Base-by-base conservation (phyloP, 345 rosid species). In the Acer yangbiense region DNA sequence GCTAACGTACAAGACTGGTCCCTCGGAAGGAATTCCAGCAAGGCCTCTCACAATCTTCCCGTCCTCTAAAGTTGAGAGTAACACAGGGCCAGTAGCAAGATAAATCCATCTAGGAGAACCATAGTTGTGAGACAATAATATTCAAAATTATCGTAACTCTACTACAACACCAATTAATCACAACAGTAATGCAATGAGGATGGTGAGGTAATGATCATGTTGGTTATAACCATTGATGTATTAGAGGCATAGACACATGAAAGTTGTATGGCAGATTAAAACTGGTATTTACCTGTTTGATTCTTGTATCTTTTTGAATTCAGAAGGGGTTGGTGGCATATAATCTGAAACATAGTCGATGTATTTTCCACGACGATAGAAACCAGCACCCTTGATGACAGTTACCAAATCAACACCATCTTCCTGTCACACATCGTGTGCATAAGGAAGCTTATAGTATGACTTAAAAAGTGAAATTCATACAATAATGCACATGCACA, bases 251-350 rank as follows among this genome's bases (percentile, higher is more conserved):
- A 9, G 3, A 46, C 50, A 46, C 50, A 46, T 46, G 14, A 46
- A 46, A 46, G 50, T 1, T 46, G 14, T 46, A 46, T 46, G 50
- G 50, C 14, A 46, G 13, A 46, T 46, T 46, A 46, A 46, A 46
- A 46, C 10, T 46, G 50, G 50, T 11, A 46, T 46, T 46, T 81
- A 83, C 86, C 86, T 81, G 62, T 18, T 11, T 50, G 66, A 41
- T 41, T 83, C 83, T 75, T 74, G 61, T 74, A 77, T 0, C 55
- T 74, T 61, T 64, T 76, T 83, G 80, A 79, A 79, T 74, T 93
- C 98, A 54, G 80, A 85, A 61, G 84, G 82, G 39, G 91, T 88
- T 20, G 92, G 91, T 54, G 92, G 93, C 27, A 88, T 68, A 78
- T 84, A 91, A 86, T 91, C 93, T 44, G 84, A 81, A 67, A 86